Base-by-base conservation (phyloP, 805 yeast species). In the Torulaspora franciscae region DNA sequence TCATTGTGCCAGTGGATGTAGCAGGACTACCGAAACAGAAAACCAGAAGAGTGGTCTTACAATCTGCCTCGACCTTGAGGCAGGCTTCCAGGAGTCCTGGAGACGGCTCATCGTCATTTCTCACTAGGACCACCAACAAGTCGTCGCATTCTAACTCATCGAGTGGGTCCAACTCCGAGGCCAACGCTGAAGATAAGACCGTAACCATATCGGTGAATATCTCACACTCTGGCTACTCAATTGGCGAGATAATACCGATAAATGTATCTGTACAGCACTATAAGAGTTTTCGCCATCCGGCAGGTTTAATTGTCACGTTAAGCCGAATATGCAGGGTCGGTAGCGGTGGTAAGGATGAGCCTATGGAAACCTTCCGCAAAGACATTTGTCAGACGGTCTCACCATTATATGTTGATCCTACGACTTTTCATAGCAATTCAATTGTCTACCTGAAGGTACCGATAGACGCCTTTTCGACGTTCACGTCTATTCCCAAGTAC, bases 391-490 rank as follows among this genome's bases (percentile, higher is more conserved):
- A 89, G 64, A 74, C 77, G 28, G 76, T 87, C 1, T 73, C 83
- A 1, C 95, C 96, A 1, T 66, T 89, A 9, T 83, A 79, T 51
- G 78, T 87, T n/a, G 90, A 87, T 59, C 87, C 90, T 0, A 68
- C 58, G 10, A 74, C 83, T 1, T 68, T 79, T 32, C 65, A 72
- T 13, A 73, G 81, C 32, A 81, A 77, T 27, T 71, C 83, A 7
- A 77, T 76, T 26, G 78, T 90, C 0, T 75, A 77, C 32, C 64
- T 89, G 15, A 71, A 81, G 49, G 81, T 89, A 0, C 96, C 97
- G 0, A 77, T 84, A 0, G 96, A 89, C 55, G 81, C 85, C 0
- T 87, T 89, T 59, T 95, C 96, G 0, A 85, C 95, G 0, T 85
- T 87, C 10, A 73, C 77, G 13, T 84, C 85, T 1, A 77, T 85